A percentile compares a stretch with the other conserved stretches of the same genome.
Conservation (phyloP, 768 basidiomycete species). For the Boletus rex-veris region DNA sequence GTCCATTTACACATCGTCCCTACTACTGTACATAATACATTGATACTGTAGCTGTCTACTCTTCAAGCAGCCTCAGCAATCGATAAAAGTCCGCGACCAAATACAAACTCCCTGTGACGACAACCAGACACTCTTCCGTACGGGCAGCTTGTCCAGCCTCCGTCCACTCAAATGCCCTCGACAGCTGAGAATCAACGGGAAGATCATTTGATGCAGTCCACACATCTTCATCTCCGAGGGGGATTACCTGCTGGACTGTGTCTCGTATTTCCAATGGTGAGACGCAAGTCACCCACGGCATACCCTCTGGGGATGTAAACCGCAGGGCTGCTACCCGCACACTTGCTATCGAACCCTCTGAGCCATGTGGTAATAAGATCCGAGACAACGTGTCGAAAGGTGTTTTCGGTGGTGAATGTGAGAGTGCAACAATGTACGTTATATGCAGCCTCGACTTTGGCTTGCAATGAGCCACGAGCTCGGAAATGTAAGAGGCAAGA, state of each 20-base stretch:
- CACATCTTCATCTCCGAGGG: constrained; percentile 38
- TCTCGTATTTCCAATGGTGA: constrained; percentile 47
- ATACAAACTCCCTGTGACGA: constrained; percentile 91
- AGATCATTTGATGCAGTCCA: constrained; percentile 40
- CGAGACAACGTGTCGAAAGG: constrained; percentile 68
- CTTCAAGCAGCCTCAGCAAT: constrained; percentile 25
- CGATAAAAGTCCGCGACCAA: constrained; percentile 92
- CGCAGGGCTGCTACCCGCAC: constrained; percentile 50
- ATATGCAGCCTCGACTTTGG: constrained; percentile 35
- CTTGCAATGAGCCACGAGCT: constrained; percentile 30
- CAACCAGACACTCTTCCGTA: constrained; percentile 44
- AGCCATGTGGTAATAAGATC: constrained; percentile 47
- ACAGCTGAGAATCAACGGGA: constrained; percentile 34
- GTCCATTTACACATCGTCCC: not conserved
- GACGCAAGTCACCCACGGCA: constrained; percentile 89
- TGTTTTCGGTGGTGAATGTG: constrained; percentile 83
- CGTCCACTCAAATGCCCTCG: constrained; percentile 50
- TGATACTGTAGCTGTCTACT: not conserved
- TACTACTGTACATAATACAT: not conserved
- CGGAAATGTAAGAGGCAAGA: constrained; percentile 57
- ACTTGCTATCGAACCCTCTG: constrained; percentile 26
- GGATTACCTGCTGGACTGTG: constrained; percentile 42
- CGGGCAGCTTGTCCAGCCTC: constrained; percentile 10
- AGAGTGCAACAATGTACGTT: constrained; percentile 78
- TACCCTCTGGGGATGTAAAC: constrained; percentile 79